A percentile compares a stretch with the other conserved stretches of the same genome.
Evolutionary conservation across 2,329 filamentous ascomycete species (phyloP).

Genomic region (Alternaria gansuensis): DNA sequence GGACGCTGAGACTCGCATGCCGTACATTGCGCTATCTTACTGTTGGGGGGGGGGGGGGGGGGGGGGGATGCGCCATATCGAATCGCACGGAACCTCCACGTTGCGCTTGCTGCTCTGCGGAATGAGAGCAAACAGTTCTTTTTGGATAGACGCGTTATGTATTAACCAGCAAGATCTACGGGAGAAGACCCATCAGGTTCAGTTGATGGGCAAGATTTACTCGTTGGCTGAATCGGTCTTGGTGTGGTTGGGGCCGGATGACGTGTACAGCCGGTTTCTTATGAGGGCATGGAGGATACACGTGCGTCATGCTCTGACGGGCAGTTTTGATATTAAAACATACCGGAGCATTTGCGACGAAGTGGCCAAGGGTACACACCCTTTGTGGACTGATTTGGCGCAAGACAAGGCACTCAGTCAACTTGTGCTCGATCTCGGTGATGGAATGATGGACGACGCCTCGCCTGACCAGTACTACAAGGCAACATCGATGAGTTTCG

Average conservation of each 20-base stretch:
- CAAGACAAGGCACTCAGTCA: background rate
- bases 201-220: background rate
- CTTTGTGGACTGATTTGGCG: background rate
- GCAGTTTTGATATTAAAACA: background rate
- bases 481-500: background rate
- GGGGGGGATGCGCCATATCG: background rate
- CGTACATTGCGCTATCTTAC: background rate
- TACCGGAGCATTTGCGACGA: background rate
- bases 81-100: background rate
- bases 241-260: background rate
- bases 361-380: background rate
- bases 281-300: background rate
- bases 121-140: background rate
- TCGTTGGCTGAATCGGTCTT: background rate
- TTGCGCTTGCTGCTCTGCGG: background rate
- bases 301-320: background rate
- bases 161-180: background rate
- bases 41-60: no score
- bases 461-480: background rate
- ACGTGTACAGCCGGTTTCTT: background rate
- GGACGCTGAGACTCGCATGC: background rate
- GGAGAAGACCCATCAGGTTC: background rate
- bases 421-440: background rate
- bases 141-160: background rate
- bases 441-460: background rate